Evolutionary conservation across 148 eudicot genomes (phyloP), one percentile per base, ranked within the genome.

Genomic region (Selenicereus undatus): DNA sequence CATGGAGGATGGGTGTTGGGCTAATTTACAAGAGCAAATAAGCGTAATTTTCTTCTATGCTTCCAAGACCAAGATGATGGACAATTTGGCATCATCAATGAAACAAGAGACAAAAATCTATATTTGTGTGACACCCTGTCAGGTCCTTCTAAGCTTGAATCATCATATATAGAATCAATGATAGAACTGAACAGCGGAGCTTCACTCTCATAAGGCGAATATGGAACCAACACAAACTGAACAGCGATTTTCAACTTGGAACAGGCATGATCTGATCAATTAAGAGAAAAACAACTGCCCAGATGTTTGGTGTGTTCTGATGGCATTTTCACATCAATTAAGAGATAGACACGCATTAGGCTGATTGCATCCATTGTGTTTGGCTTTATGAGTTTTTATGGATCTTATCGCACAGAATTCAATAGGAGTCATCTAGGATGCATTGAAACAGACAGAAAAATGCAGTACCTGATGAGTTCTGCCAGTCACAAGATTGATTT

Each of bases 401-500:
- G 66, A 60, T 60, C 66, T 60, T 60, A 60, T 18, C 6, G 66
- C 1, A 18, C 21, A n/a, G 66, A 60, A 39, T 0, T 60, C 21
- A 60, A 60, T n/a, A 60, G 2, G 0, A 60, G 26, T 30, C n/a
- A 48, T 2, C 16, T 26, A 50, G 18, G 30, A 54, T 27, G 52
- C 32, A 51, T 60, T 71, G 45, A 52, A 71, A 50, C 26, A 32
- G 9, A 79, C 12, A 52, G 45, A 36, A 30, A 36, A 1, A 10
- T 32, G 52, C 22, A 72, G 35, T 87, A 96, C 99, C 95, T 96
- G 99, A 87, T 96, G 99, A 62, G 99, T 96, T 58, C 93, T 89
- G 70, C 99, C 99, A 4, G 99, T 96, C 87, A 94, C 80, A 80
- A 96, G 95, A 90, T 90, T 88, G 82, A 96, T 89, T 81, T 84